Percentiles rank a stretch among this genome's conserved stretches.
Conservation (phyloP, 495 filamentous ascomycete species). For the Penicillium waksmanii region DNA sequence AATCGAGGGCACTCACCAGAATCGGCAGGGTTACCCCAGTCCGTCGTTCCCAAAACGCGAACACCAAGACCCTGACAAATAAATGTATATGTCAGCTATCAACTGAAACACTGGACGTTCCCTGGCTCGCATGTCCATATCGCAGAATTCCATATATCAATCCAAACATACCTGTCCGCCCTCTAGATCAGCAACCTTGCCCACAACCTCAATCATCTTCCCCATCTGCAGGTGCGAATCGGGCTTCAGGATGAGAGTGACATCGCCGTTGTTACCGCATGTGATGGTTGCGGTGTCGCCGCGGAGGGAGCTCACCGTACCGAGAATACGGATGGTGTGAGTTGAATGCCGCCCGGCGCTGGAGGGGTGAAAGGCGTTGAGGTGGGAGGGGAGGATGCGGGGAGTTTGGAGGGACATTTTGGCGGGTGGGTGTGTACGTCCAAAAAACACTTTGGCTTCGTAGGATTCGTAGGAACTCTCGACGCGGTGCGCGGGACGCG, state of each 20-base stretch:
- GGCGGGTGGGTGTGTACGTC: not conserved
- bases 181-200: slow-evolving; percentile 73
- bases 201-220: slow-evolving; percentile 85
- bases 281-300: slow-evolving; percentile 82
- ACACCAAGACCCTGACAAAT: slow-evolving; percentile 63
- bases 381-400: slow-evolving; percentile 68
- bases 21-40: slow-evolving; percentile 67
- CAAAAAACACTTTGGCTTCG: too few relatives aligned
- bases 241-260: slow-evolving; percentile 74
- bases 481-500: slow-evolving; percentile 34
- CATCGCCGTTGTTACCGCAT: slow-evolving; percentile 64
- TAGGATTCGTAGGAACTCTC: too few relatives aligned
- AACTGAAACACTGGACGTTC: not conserved
- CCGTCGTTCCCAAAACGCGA: slow-evolving; percentile 72
- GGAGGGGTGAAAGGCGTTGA: slow-evolving; percentile 64
- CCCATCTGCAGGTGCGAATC: slow-evolving; percentile 79
- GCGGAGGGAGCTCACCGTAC: slow-evolving; percentile 77
- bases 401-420: slow-evolving; percentile 63
- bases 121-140: not conserved
- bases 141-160: not conserved
- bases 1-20: slow-evolving; percentile 36
- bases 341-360: slow-evolving; percentile 40
- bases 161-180: slow-evolving; percentile 40
- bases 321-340: slow-evolving; percentile 80
- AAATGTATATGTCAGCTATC: not conserved